Percentiles rank a stretch among this genome's conserved stretches.
Conservation (phyloP, 2,329 filamentous ascomycete genomes). For the Microsporum audouinii region DNA sequence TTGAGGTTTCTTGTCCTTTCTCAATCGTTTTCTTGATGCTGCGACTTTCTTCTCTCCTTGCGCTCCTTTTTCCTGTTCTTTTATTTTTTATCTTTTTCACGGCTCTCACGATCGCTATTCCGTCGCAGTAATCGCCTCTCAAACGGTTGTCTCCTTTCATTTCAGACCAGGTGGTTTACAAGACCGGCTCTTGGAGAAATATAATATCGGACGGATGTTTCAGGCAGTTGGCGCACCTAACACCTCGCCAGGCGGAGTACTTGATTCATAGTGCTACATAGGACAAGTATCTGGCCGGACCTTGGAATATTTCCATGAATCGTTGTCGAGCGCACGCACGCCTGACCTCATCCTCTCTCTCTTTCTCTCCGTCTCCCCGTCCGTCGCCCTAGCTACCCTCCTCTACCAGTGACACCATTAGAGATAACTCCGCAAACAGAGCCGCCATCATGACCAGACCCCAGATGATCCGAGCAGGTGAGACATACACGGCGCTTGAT, state of each 20-base stretch:
- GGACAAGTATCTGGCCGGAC: not conserved
- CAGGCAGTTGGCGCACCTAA: not conserved
- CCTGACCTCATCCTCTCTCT: not conserved
- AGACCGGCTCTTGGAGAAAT: not conserved
- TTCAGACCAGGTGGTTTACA: not conserved
- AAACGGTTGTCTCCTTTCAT: not conserved
- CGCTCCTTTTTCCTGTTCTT: not conserved
- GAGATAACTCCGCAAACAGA: not conserved
- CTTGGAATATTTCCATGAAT: not conserved
- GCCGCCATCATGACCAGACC: constrained; percentile 31
- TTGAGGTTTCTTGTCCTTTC: not conserved
- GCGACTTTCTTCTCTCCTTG: not conserved
- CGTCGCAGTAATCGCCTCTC: not conserved
- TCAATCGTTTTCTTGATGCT: not conserved
- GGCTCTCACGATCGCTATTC: not conserved
- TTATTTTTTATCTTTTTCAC: not conserved
- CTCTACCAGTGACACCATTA: not conserved
- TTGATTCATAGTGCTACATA: not conserved
- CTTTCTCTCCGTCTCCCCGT: not conserved
- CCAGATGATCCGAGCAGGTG: constrained; percentile 38
- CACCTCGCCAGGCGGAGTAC: not conserved
- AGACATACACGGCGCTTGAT: constrained; percentile 10
- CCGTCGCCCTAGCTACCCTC: not conserved
- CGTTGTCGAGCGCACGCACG: not conserved
- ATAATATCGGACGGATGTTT: not conserved